Evolutionary conservation across 306 rosid species (phyloP), one percentile per base, ranked within the genome.

Genomic region (Pueraria montana): DNA sequence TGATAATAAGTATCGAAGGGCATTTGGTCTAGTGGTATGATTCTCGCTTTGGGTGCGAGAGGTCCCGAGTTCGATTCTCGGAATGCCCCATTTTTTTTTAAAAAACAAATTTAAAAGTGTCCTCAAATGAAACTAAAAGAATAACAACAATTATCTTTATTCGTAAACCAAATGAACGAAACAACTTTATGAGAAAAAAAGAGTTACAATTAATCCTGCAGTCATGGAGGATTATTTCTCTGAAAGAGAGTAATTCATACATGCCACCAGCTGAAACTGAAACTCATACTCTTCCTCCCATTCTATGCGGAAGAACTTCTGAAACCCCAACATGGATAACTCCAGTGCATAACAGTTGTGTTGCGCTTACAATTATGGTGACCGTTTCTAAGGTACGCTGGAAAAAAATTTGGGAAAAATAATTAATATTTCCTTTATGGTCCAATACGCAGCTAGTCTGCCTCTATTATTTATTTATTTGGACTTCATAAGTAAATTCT

Each of bases 371-470:
- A 52, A 96, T 84, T 80, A 96, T 91, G 10, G 93, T 96, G 14
- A 90, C 76, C 6, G 46, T 64, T 86, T 96, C 99, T 21, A 96
- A 65, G 50, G 92, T 85, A 49, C 98, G 90, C 99, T 96, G 95
- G 26, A 38, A 14, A 59, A 64, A 67, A n/a, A n/a, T n/a, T n/a
- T n/a, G n/a, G n/a, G n/a, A n/a, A n/a, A n/a, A 53, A 42, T 50
- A 49, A 34, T 69, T 3, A 50, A 49, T 42, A 36, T 79, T 24
- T 42, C 8, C 50, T 72, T 48, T 34, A 48, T 79, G 34, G 46
- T 64, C 36, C 46, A 65, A 30, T 67, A 48, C 6, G 38, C 38
- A 34, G 38, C 5, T 34, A 34, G 38, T 34, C 6, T 34, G 38
- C 6, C 38, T 2, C 38, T 34, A 34, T 4, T 34, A 30, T n/a